Base-by-base conservation (phyloP, 78 protist genomes). In the Acrasis kona region DNA sequence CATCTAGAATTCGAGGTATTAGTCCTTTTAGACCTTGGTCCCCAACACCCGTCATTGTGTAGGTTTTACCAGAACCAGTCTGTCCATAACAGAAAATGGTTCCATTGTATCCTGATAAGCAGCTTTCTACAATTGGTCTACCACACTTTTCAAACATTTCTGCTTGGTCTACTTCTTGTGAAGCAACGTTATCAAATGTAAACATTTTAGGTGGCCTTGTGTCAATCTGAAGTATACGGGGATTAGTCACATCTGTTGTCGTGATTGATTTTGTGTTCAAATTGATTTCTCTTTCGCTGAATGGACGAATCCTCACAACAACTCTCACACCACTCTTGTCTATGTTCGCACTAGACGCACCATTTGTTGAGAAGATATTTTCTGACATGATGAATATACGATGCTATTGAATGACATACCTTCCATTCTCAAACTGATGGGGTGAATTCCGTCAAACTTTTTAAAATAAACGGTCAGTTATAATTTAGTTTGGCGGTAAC, bases 51-150 rank as follows among this genome's bases (percentile, higher is more conserved):
- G 19, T 50, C 80, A 76, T 76, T 9, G 72, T 64, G 58, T 58
- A 57, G 39, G 82, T 67, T 35, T 77, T 77, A 1, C 82, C 87
- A 3, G 82, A 64, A 2, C 88, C 88, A 0, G 88, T 84, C 29
- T 84, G 88, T 0, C 88, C 88, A 37, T 84, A 83, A 2, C 84
- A 81, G 29, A 84, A 77, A 37, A 84, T 68, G 2, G 88, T 77
- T 72, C 84, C 68, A 50, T 84, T 84, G 84, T 35, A 84, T 0
- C 87, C 87, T 0, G 32, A 39, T 19, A 50, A n/a, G 19, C 61
- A 50, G 19, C 61, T 50, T 50, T 50, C 61, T 19, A 50, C 61
- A 50, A 50, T 50, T 50, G 61, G 61, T n/a, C 19, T 19, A 50
- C 61, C 61, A 50, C 19, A 19, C 19, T 50, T 50, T 19, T 50